phyloP scores from a whole-genome alignment of 768 basidiomycete genomes.

The Chlorophyllum brunneum region DNA sequence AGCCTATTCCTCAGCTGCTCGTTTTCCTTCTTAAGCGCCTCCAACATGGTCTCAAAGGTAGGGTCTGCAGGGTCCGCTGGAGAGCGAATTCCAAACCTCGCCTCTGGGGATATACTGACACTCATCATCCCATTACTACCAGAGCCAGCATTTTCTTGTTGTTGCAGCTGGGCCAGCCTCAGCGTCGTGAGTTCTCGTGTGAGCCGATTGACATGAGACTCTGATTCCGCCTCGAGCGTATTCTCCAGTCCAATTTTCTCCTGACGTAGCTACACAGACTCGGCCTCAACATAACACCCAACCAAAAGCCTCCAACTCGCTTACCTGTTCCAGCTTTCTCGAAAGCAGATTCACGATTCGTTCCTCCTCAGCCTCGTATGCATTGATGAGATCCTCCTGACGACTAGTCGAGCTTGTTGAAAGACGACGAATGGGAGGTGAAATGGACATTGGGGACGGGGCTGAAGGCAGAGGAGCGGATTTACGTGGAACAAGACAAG shows the following conservation, averaged over 20 bases:
- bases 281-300: background rate
- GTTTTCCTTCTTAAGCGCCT: conserved; percentile 77
- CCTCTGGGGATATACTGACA: conserved; percentile 30
- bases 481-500: conserved; percentile 22
- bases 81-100: conserved; percentile 25
- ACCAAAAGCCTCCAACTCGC: conserved; percentile 13
- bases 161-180: conserved; percentile 53
- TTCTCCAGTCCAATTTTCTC: conserved; percentile 86
- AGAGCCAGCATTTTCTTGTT: conserved; percentile 20
- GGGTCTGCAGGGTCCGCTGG: conserved; percentile 30
- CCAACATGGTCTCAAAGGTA: conserved; percentile 58
- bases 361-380: conserved; percentile 88
- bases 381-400: conserved; percentile 79
- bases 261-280: conserved; percentile 56
- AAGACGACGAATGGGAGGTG: conserved; percentile 59
- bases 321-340: conserved; percentile 79
- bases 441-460: conserved; percentile 30
- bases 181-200: conserved; percentile 67
- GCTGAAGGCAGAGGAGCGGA: background rate
- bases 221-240: conserved; percentile 79
- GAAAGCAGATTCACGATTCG: conserved; percentile 81
- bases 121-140: conserved; percentile 15
- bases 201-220: conserved; percentile 76
- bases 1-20: conserved; percentile 65
- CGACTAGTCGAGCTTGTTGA: conserved; percentile 48